These are phyloP conservation scores for Blastobotrys petasosporus DNA, from an alignment of 1,139 yeast genomes.

Conservation along the genomic window DNA sequence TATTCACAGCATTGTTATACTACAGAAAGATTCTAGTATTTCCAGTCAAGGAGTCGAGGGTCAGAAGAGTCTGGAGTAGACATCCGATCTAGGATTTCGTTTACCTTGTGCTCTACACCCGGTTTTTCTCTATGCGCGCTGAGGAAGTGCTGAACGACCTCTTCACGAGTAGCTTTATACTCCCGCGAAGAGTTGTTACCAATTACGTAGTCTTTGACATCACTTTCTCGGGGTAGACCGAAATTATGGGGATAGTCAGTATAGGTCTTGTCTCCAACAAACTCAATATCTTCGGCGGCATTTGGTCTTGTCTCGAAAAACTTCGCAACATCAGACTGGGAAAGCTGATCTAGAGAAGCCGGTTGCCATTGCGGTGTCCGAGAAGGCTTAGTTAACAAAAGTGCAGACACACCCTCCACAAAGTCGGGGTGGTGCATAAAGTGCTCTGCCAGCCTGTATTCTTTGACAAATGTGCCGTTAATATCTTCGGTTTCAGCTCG, in stretches of 20 bases:
- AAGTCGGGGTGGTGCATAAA: slow-evolving; percentile 63
- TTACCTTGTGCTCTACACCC: slow-evolving; percentile 58
- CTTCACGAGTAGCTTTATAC: slow-evolving; percentile 60
- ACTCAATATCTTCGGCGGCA: slow-evolving; percentile 32
- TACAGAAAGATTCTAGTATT: slow-evolving; percentile 24
- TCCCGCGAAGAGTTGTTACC: slow-evolving; percentile 63
- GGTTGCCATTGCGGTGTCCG: slow-evolving; percentile 53
- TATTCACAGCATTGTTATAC: neutral
- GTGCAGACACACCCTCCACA: slow-evolving; percentile 69
- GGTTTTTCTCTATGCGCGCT: slow-evolving; percentile 47
- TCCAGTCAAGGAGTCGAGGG: slow-evolving; percentile 58
- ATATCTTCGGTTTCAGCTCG: slow-evolving; percentile 56
- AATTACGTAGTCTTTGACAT: slow-evolving; percentile 52
- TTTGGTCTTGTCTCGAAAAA: slow-evolving; percentile 28
- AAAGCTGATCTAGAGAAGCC: slow-evolving; percentile 32
- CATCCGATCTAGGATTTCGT: slow-evolving; percentile 51
- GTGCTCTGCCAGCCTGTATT: slow-evolving; percentile 71
- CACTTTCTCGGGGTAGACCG: slow-evolving; percentile 71
- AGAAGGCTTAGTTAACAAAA: slow-evolving; percentile 56
- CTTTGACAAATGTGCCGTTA: slow-evolving; percentile 62
- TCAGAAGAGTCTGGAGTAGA: slow-evolving; percentile 56
- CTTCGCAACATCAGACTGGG: slow-evolving; percentile 25
- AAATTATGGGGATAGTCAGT: slow-evolving; percentile 63
- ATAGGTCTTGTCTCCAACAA: slow-evolving; percentile 47
- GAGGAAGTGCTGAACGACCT: slow-evolving; percentile 57